phyloP scores from a whole-genome alignment of 805 yeast genomes.

The Priceomyces haplophilus region DNA sequence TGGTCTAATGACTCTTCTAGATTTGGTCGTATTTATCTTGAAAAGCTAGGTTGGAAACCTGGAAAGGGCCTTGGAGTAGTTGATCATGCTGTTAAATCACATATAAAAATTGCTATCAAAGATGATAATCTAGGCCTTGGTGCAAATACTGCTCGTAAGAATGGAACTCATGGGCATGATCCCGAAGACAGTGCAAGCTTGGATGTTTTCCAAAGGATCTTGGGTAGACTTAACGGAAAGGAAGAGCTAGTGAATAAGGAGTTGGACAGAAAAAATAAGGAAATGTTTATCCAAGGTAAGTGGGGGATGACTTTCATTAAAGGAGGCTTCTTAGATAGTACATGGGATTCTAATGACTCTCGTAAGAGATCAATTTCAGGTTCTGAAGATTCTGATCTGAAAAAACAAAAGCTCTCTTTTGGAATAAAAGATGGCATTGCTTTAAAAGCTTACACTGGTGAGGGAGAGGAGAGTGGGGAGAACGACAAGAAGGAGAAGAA shows the following conservation, averaged over 20 bases:
- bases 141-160: conserved; percentile 62
- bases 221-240: conserved; percentile 87
- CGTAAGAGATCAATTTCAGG: conserved; percentile 5
- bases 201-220: conserved; percentile 86
- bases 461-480: conserved; percentile 23
- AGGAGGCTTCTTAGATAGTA: conserved; percentile 80
- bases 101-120: conserved; percentile 78
- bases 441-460: conserved; percentile 22
- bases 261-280: conserved; percentile 64
- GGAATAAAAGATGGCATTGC: conserved; percentile 10
- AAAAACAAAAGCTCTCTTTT: conserved; percentile 15
- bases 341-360: conserved; percentile 64
- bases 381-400: conserved; percentile 14
- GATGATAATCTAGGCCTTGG: conserved; percentile 87
- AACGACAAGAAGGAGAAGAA: conserved; percentile 18
- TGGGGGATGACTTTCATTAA: conserved; percentile 86
- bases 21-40: conserved; percentile 85
- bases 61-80: conserved; percentile 84
- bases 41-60: conserved; percentile 86
- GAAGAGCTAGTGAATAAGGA: conserved; percentile 64
- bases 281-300: conserved; percentile 73
- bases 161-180: conserved; percentile 65
- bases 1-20: conserved; percentile 87
- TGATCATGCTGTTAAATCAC: conserved; percentile 65
- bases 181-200: conserved; percentile 85